Evolutionary conservation across 352 stramenopile species (phyloP).

Genomic region (Pythium apleroticum): DNA sequence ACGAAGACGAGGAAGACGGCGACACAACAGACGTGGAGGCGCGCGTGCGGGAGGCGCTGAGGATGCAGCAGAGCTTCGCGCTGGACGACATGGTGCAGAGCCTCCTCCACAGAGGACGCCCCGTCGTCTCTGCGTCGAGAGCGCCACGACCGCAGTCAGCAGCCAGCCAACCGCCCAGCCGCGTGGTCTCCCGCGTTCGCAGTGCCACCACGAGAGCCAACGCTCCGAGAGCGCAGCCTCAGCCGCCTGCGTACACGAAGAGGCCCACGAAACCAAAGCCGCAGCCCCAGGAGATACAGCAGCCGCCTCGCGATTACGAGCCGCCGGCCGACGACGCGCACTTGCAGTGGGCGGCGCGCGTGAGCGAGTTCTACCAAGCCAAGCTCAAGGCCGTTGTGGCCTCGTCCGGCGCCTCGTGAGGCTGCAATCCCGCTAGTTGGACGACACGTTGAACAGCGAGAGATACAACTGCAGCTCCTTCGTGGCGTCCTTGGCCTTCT

Average conservation of each 20-base stretch:
- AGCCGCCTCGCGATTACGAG: constrained; percentile 19
- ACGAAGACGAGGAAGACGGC: constrained; percentile 26
- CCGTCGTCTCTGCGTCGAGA: neutral
- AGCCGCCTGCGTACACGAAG: neutral
- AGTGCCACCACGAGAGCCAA: neutral
- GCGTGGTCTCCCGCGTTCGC: constrained; percentile 15
- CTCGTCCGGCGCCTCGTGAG: neutral
- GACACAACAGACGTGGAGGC: constrained; percentile 20
- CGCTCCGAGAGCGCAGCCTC: neutral
- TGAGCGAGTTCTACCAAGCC: constrained; percentile 54
- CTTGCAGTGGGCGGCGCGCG: constrained; percentile 54
- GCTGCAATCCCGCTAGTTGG: neutral
- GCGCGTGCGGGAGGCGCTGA: constrained; percentile 35
- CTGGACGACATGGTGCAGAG: constrained; percentile 56
- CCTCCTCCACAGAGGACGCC: constrained; percentile 28
- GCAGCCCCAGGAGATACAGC: neutral
- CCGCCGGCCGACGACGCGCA: constrained; percentile 34
- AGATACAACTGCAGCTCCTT: constrained; percentile 45
- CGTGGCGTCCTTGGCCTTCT: constrained; percentile 10
- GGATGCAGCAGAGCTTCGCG: constrained; percentile 53
- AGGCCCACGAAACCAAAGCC: neutral
- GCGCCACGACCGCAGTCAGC: neutral
- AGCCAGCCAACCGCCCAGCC: constrained; percentile 4
- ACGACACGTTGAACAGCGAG: constrained; percentile 43
- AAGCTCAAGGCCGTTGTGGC: constrained; percentile 7